Evolutionary conservation across 2,329 filamentous ascomycete species (phyloP), one percentile per base, ranked within the genome.

Genomic region (Alternaria atra): DNA sequence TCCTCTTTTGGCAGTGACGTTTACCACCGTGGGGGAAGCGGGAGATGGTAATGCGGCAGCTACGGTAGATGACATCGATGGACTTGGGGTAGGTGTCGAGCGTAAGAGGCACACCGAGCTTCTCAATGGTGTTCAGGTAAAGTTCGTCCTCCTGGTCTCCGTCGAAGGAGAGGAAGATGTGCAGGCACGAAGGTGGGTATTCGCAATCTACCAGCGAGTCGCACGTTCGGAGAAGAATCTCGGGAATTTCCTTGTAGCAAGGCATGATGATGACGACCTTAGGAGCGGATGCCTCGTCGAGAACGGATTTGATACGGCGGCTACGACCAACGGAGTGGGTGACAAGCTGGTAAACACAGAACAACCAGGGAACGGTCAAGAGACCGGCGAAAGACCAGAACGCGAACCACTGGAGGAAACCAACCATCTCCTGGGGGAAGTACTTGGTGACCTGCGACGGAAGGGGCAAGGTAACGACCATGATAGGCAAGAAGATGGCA

Each of bases 261-360:
- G 94, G 95, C 93, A 98, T 97, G 60, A 98, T 90, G 61, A 98
- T 91, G 65, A 97, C 93, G 15, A 97, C 91, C 79, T 98, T 98
- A 2, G 94, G 95, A 0, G 95, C 94, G 1, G 90, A 93, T 3
- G 87, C 82, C 74, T 96, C 92, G 76, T 97, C 92, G 52, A 97
- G 85, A 0, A 93, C 88, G 65, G 92, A 87, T 76, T 96, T 94
- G 74, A 97, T 92, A 53, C 90, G 87, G 76, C 92, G 93, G 42
- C 86, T 89, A 65, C 93, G 88, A 23, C 94, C 94, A 27, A 98
- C 84, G 34, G 92, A 91, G 70, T 95, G 91, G 8, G 92, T 97
- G 58, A 97, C 91, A 5, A 97, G 86, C 73, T 96, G 91, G 75
- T 96, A 97, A 57, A 98, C 87, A 78, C 94, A 97, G 74, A 97